phyloP scores from a whole-genome alignment of 805 yeast genomes.

The Starmera quercuum region DNA sequence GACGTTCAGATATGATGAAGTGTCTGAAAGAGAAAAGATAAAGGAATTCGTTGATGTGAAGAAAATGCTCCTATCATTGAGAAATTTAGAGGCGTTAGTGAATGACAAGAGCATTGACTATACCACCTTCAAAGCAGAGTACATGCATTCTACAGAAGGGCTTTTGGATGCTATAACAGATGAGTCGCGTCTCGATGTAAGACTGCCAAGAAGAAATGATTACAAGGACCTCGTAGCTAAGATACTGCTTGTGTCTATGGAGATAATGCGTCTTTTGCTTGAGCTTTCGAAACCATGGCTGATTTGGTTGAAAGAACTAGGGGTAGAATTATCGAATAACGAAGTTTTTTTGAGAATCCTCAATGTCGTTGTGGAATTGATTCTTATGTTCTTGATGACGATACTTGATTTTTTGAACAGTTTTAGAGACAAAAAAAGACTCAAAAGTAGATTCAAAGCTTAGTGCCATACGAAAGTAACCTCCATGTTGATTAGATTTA shows the following conservation, averaged over 20 bases:
- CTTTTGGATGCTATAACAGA: neutral
- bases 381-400: neutral
- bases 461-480: too few species aligned
- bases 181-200: neutral
- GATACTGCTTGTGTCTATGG: neutral
- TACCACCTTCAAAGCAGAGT: neutral
- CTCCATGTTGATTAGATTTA: too few species aligned
- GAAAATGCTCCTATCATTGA: constrained; percentile 1
- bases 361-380: neutral
- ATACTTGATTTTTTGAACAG: neutral
- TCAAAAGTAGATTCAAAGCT: neutral
- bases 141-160: constrained; percentile 1
- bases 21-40: neutral
- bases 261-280: neutral
- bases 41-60: constrained; percentile 1
- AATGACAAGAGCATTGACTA: constrained; percentile 1
- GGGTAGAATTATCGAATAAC: neutral
- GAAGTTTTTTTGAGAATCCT: neutral
- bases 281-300: neutral
- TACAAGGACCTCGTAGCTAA: neutral
- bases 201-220: neutral
- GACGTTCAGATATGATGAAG: neutral
- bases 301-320: neutral
- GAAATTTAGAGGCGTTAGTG: neutral
- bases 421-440: neutral